Percentiles rank a stretch among this genome's conserved stretches.
phyloP scores from a whole-genome alignment of 768 basidiomycete species.

The Xerocomellus chrysenteron region DNA sequence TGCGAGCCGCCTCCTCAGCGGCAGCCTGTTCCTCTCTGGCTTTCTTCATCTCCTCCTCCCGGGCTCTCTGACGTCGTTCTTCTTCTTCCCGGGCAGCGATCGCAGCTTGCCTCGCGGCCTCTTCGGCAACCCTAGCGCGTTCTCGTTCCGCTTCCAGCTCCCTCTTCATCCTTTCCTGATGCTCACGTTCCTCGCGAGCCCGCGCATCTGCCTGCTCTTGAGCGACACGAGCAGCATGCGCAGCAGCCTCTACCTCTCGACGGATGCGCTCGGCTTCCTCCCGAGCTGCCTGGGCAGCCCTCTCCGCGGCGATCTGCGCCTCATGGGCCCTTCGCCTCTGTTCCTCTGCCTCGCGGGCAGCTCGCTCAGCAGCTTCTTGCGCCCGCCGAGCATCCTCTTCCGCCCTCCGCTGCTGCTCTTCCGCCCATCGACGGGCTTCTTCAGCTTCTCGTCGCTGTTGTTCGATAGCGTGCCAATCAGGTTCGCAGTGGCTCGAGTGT shows the following conservation, averaged over 20 bases:
- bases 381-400: slow-evolving; percentile 23
- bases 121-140: slow-evolving; percentile 17
- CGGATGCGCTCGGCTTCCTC: slow-evolving; percentile 25
- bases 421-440: slow-evolving; percentile 20
- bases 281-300: slow-evolving; percentile 24
- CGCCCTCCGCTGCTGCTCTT: slow-evolving; percentile 15
- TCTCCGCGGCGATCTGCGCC: slow-evolving; percentile 19
- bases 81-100: slow-evolving; percentile 27
- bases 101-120: slow-evolving; percentile 24
- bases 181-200: slow-evolving; percentile 25
- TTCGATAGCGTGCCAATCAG: slow-evolving; percentile 25
- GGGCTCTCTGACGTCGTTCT: slow-evolving; percentile 18
- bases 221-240: slow-evolving; percentile 23
- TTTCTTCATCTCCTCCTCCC: slow-evolving; percentile 20
- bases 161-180: slow-evolving; percentile 13
- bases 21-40: slow-evolving; percentile 16
- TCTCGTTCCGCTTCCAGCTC: slow-evolving; percentile 24
- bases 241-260: slow-evolving; percentile 21
- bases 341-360: slow-evolving; percentile 22
- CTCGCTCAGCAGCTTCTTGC: slow-evolving; percentile 23
- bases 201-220: slow-evolving; percentile 23
- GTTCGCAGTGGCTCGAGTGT: slow-evolving; percentile 25
- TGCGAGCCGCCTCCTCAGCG: slow-evolving; percentile 26
- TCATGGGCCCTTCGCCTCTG: slow-evolving; percentile 15
- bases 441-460: slow-evolving; percentile 18